These are phyloP conservation scores for Nemania serpens DNA, from an alignment of 2,329 filamentous ascomycete genomes.

Conservation along the genomic window DNA sequence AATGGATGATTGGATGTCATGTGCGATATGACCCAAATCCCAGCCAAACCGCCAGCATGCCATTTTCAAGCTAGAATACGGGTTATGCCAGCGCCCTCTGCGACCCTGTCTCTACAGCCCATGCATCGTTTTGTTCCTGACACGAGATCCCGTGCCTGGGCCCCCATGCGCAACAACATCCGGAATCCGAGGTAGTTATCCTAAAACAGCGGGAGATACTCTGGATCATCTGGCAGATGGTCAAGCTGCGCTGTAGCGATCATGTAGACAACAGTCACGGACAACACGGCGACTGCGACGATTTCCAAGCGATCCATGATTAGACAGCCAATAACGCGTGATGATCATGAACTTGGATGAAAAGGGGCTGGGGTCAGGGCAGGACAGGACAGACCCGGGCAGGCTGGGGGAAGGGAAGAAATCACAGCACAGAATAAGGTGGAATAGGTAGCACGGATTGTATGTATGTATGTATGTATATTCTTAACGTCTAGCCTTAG, in stretches of 20 bases:
- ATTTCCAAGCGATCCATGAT: not conserved
- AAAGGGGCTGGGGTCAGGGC: too few relatives aligned
- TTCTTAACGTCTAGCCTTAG: too few relatives aligned
- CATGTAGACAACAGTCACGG: not conserved
- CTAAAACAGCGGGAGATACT: not conserved
- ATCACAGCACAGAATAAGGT: too few relatives aligned
- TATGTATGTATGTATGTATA: too few relatives aligned
- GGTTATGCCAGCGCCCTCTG: not conserved
- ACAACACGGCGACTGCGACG: not conserved
- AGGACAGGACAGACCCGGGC: not conserved
- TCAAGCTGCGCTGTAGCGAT: not conserved
- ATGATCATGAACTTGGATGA: not conserved
- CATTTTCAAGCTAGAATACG: not conserved
- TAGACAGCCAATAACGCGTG: not conserved
- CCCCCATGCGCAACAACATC: not conserved
- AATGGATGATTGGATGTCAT: not conserved
- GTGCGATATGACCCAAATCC: constrained; percentile 9
- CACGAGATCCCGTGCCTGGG: not conserved
- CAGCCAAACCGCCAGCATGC: not conserved
- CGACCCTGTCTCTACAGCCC: not conserved
- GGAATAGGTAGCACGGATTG: too few relatives aligned
- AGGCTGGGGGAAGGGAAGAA: not conserved
- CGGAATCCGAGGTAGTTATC: not conserved
- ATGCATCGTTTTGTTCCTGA: not conserved
- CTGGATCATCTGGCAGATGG: not conserved